Percentiles rank a stretch among this genome's conserved stretches.
These are phyloP conservation scores for Leucoagaricus sp. DNA, from an alignment of 1,284 basidiomycete species.

Conservation along the genomic window DNA sequence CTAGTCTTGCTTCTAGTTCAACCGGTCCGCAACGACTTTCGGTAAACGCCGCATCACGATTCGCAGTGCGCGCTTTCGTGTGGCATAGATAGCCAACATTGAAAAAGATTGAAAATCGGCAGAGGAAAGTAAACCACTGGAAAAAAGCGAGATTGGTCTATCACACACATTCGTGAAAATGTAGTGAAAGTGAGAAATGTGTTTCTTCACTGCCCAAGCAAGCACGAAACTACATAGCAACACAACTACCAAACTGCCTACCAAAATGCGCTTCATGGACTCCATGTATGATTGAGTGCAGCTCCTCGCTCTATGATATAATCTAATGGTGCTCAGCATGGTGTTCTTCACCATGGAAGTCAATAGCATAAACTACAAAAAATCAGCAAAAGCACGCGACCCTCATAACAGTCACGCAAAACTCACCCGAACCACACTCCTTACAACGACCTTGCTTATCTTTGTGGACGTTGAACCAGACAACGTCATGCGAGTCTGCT, in stretches of 20 bases:
- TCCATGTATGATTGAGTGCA: slow-evolving; percentile 5
- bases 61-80: background rate
- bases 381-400: slow-evolving; percentile 12
- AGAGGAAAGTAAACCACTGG: too few species aligned
- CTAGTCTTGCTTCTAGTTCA: background rate
- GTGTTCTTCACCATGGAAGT: slow-evolving; percentile 54
- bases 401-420: background rate
- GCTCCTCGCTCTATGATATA: background rate
- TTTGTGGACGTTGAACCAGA: slow-evolving; percentile 77
- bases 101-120: too few species aligned
- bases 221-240: slow-evolving; percentile 3
- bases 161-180: too few species aligned
- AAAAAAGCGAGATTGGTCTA: too few species aligned
- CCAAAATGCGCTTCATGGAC: slow-evolving; percentile 11
- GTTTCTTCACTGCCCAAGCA: background rate
- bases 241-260: background rate
- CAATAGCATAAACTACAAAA: slow-evolving; percentile 54
- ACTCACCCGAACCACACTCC: slow-evolving; percentile 87
- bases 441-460: slow-evolving; percentile 79
- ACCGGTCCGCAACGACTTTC: background rate
- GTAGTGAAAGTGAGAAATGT: background rate
- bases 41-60: background rate
- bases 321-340: slow-evolving; percentile 40
- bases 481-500: slow-evolving; percentile 88
- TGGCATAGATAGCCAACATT: too few species aligned